Evolutionary conservation across 208 protist genomes (phyloP).

Genomic region (Wallacemonas rigidus): DNA sequence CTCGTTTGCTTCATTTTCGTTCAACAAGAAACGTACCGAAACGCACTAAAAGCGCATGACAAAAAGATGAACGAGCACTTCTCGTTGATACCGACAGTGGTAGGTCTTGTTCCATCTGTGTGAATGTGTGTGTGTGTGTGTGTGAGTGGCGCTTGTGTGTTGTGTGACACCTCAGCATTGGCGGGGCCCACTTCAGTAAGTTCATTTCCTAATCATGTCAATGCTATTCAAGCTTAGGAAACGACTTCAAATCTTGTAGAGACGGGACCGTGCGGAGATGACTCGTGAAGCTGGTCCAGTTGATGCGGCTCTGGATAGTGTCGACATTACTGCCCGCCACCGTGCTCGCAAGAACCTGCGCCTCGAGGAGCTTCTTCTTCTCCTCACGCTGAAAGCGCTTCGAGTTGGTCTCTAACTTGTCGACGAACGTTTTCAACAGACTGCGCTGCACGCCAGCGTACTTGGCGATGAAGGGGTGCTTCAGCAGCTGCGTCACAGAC

Average conservation of each 20-base stretch:
- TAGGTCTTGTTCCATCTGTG: no score
- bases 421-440: conserved; percentile 81
- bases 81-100: no score
- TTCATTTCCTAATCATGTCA: background rate
- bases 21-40: no score
- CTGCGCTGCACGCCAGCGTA: conserved; percentile 57
- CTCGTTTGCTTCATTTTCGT: no score
- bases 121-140: no score
- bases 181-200: no score
- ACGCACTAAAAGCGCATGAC: no score
- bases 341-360: conserved; percentile 80
- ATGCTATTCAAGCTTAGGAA: conserved; percentile 48
- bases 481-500: conserved; percentile 63
- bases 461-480: conserved; percentile 80
- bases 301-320: conserved; percentile 55
- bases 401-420: conserved; percentile 68
- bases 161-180: no score
- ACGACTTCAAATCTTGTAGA: conserved; percentile 66
- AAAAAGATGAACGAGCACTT: no score
- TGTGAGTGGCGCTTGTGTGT: no score
- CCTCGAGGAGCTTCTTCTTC: conserved; percentile 67
- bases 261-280: conserved; percentile 67
- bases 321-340: conserved; percentile 63
- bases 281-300: conserved; percentile 70
- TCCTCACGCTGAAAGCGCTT: conserved; percentile 31